Evolutionary conservation across 441 rosid species (phyloP).

Genomic region (Iberis amara): DNA sequence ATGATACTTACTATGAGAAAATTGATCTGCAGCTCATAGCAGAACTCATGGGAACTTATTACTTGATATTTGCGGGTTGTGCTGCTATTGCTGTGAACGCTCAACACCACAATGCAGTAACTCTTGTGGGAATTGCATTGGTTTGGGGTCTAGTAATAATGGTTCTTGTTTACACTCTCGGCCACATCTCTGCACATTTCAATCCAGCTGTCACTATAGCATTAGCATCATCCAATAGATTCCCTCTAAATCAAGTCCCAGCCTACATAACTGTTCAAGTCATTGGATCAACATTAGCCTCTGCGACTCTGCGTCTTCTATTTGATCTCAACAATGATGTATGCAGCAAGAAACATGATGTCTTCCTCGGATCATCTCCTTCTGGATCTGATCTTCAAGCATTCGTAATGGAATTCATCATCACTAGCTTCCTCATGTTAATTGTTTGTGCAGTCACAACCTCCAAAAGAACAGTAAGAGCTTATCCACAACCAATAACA

Average conservation of each 20-base stretch:
- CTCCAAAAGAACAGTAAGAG: slow-evolving; percentile 27
- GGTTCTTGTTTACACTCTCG: slow-evolving; percentile 32
- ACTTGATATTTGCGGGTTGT: slow-evolving; percentile 31
- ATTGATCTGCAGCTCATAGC: slow-evolving; percentile 21
- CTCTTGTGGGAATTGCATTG: slow-evolving; percentile 30
- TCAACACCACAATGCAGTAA: slow-evolving; percentile 26
- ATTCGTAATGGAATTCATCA: slow-evolving; percentile 29
- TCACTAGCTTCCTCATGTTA: slow-evolving; percentile 29
- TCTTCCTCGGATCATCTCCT: slow-evolving; percentile 30
- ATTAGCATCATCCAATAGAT: slow-evolving; percentile 16
- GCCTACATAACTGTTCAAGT: slow-evolving; percentile 31
- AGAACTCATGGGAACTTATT: slow-evolving; percentile 30
- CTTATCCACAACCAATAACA: background rate
- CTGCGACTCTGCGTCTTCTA: slow-evolving; percentile 29
- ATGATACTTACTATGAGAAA: background rate
- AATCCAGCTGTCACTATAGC: slow-evolving; percentile 31
- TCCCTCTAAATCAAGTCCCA: slow-evolving; percentile 26
- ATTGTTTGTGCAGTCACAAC: slow-evolving; percentile 26
- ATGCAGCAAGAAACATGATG: slow-evolving; percentile 33
- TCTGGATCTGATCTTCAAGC: slow-evolving; percentile 28
- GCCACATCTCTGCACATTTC: slow-evolving; percentile 32
- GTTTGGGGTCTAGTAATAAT: slow-evolving; percentile 31
- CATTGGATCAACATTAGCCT: slow-evolving; percentile 31
- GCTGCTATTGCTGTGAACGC: slow-evolving; percentile 31
- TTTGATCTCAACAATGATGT: slow-evolving; percentile 27